Conservation (phyloP, 2,329 filamentous ascomycete species). For the Akanthomyces muscarius region DNA sequence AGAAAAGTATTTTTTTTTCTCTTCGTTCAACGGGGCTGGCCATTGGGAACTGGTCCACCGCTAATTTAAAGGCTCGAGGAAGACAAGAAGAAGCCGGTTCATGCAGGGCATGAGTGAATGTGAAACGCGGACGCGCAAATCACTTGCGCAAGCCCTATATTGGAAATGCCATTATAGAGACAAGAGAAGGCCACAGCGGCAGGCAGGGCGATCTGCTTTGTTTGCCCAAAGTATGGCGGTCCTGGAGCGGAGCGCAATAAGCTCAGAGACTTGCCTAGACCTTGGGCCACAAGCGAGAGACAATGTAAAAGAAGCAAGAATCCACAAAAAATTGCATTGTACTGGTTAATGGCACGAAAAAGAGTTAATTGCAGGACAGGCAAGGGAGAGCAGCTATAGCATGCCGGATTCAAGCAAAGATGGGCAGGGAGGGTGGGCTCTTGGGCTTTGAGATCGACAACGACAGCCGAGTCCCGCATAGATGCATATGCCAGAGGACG, state of each 20-base stretch:
- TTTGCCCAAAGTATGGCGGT: too few species aligned
- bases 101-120: not conserved
- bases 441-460: not conserved
- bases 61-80: not conserved
- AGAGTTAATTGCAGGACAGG: not conserved
- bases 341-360: not conserved
- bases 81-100: not conserved
- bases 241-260: too few species aligned
- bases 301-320: not conserved
- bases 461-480: slow-evolving; percentile 5
- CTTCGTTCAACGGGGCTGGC: not conserved
- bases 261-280: too few species aligned
- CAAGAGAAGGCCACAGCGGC: not conserved
- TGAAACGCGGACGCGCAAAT: slow-evolving; percentile 1
- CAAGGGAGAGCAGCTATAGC: not conserved
- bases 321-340: not conserved
- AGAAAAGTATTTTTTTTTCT: too few species aligned
- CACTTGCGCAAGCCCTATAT: not conserved
- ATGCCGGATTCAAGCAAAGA: not conserved
- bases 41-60: not conserved
- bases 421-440: not conserved
- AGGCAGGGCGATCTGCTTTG: too few species aligned
- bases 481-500: not conserved
- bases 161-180: not conserved
- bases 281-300: not conserved